Conservation (phyloP, 345 rosid species). For the Corymbia maculata region DNA sequence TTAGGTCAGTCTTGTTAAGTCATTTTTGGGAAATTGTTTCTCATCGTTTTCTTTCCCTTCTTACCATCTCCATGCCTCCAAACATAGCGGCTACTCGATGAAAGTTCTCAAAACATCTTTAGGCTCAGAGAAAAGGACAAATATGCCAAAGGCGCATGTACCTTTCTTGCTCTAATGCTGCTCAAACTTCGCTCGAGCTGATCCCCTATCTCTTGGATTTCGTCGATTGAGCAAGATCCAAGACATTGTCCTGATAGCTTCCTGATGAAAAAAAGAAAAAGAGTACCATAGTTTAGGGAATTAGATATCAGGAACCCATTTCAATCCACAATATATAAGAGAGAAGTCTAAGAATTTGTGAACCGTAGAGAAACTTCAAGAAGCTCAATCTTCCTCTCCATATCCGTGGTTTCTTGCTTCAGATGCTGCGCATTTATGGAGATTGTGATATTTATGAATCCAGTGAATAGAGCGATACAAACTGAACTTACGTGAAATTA, state of each 20-base stretch:
- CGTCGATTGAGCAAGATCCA: constrained; percentile 26
- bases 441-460: not conserved
- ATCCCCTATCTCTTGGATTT: constrained; percentile 24
- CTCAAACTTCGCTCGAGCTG: constrained; percentile 41
- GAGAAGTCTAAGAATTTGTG: not conserved
- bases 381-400: constrained; percentile 40
- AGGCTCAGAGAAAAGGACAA: not conserved
- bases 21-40: not conserved
- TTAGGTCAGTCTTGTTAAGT: not conserved
- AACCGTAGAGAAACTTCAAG: constrained; percentile 44
- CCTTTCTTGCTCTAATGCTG: constrained; percentile 55
- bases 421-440: constrained; percentile 25
- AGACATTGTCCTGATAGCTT: constrained; percentile 45
- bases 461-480: not conserved
- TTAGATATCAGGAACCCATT: not conserved
- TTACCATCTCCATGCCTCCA: not conserved
- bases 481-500: not conserved
- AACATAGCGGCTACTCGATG: not conserved
- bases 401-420: constrained; percentile 21
- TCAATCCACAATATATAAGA: not conserved
- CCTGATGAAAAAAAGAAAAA: constrained; percentile 9
- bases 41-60: not conserved
- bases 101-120: not conserved
- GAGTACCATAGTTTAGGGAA: not conserved
- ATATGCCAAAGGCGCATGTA: not conserved